phyloP scores from a whole-genome alignment of 306 rosid species.

The Trichosanthes truncata region DNA sequence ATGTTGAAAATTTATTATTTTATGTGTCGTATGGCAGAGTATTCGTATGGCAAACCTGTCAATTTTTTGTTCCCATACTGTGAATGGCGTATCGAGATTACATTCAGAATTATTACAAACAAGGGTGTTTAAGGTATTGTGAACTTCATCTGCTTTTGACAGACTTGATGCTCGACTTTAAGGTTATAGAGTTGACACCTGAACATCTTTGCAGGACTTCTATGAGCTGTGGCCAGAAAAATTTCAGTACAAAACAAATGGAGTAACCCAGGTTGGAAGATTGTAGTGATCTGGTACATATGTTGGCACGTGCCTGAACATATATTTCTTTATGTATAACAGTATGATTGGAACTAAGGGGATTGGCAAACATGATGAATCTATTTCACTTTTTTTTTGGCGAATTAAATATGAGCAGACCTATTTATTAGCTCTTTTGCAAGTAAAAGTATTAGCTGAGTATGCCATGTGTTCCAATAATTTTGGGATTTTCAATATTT shows the following conservation, averaged over 20 bases:
- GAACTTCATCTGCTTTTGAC: neutral
- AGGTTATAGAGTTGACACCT: neutral
- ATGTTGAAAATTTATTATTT: neutral
- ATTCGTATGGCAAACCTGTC: conserved; percentile 59
- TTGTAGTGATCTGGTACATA: neutral
- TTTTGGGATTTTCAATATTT: neutral
- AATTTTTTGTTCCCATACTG: conserved; percentile 49
- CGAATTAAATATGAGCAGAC: neutral
- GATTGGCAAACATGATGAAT: neutral
- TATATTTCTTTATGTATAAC: neutral
- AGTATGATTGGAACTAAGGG: neutral
- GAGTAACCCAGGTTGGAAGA: conserved; percentile 59
- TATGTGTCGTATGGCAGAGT: conserved; percentile 39
- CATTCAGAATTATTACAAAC: conserved; percentile 44
- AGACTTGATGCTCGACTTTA: neutral
- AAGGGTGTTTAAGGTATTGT: conserved; percentile 50
- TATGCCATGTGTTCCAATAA: neutral
- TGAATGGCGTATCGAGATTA: conserved; percentile 61
- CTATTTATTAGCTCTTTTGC: neutral
- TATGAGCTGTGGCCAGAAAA: conserved; percentile 75
- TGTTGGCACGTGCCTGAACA: neutral
- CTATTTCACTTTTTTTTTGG: neutral
- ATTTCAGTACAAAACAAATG: conserved; percentile 65
- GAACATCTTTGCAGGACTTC: conserved; percentile 43
- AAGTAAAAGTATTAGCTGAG: neutral